phyloP scores from a whole-genome alignment of 495 filamentous ascomycete species.

The Letharia columbiana region DNA sequence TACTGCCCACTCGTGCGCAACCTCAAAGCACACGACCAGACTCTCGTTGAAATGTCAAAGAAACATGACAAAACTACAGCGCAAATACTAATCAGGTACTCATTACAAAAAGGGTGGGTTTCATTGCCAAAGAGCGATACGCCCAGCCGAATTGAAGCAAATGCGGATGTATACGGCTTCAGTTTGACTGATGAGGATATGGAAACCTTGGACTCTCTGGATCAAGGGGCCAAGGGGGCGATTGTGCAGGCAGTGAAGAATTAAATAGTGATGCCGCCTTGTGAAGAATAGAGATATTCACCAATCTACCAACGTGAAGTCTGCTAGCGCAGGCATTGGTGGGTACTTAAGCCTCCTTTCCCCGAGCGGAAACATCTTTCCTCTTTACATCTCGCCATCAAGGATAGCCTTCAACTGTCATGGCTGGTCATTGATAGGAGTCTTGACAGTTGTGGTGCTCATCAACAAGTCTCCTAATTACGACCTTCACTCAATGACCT shows the following conservation, averaged over 20 bases:
- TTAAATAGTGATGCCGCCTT: background rate
- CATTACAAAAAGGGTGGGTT: conserved; percentile 61
- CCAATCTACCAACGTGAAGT: background rate
- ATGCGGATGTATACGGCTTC: conserved; percentile 59
- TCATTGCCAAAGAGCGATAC: conserved; percentile 65
- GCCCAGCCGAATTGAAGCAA: conserved; percentile 52
- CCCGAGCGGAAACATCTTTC: background rate
- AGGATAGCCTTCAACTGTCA: background rate
- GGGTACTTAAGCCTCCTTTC: background rate
- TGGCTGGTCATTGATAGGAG: background rate
- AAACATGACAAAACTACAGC: conserved; percentile 44
- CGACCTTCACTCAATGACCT: background rate
- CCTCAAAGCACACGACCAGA: conserved; percentile 49
- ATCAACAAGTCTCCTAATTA: background rate
- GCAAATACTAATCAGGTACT: conserved; percentile 48
- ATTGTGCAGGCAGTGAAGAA: conserved; percentile 46
- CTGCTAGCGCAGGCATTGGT: background rate
- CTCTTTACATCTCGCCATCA: background rate
- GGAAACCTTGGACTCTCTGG: conserved; percentile 51
- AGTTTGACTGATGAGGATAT: conserved; percentile 56
- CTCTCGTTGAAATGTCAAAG: conserved; percentile 42
- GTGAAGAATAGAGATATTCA: background rate
- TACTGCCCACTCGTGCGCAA: conserved; percentile 60
- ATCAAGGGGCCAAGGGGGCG: conserved; percentile 50
- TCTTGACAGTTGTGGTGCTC: background rate